Evolutionary conservation across 106 monocot species (phyloP), one percentile per base, ranked within the genome.

Genomic region (Gastrodia elata): DNA sequence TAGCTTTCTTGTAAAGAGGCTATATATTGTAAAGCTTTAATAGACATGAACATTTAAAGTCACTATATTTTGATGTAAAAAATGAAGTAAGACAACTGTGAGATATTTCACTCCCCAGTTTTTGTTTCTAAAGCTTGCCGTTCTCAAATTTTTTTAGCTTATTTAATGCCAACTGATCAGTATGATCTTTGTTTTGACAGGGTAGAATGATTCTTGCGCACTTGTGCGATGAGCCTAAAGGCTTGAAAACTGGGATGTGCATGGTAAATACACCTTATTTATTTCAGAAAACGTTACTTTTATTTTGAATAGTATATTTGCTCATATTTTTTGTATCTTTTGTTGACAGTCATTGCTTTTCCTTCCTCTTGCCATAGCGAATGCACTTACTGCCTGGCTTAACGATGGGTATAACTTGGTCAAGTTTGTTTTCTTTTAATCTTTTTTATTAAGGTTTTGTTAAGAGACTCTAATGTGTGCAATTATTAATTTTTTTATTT

Each of bases 161-260:
- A n/a, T n/a, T n/a, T n/a, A n/a, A n/a, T n/a, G n/a, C n/a, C n/a
- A n/a, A n/a, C n/a, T n/a, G n/a, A n/a, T n/a, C n/a, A n/a, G n/a
- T 9, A 15, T 39, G 6, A 32, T 71, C 6, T 68, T 70, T 68
- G 32, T 20, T 70, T 74, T 70, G 28, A 35, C 84, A 98, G 97
- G 97, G 97, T 37, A 91, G 93, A 74, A 91, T 98, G 92, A 98
- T 98, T 81, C 80, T 98, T 26, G 97, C 97, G 46, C 97, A 98
- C 75, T 84, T 98, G n/a, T 98, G 97, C 76, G 97, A 98, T 77
- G 97, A 98, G 76, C 90, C 90, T 14, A 93, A 93, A 78, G 97
- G 97, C 36, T 85, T 98, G 75, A 98, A 98, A 80, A 91, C 97
- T 80, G 92, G 86, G 71, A 98, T 98, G 97, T 98, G 93, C 83